Conservation (phyloP, 192 early-diverging fungal species). For the Coemansia sp. region DNA sequence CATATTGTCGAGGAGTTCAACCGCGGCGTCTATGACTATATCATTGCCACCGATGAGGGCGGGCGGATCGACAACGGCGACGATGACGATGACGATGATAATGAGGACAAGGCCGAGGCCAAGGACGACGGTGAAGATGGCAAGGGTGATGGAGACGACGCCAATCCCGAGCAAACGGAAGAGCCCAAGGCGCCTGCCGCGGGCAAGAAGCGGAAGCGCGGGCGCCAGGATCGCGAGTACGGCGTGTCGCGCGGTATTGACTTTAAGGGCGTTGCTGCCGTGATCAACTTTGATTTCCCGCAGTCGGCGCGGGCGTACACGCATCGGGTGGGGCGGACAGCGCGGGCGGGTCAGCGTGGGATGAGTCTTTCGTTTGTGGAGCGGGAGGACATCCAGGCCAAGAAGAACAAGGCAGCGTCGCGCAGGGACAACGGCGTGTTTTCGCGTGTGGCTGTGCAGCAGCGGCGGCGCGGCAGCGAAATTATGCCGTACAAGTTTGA, state of each 20-base stretch:
- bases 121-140: constrained; percentile 12
- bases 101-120: constrained; percentile 18
- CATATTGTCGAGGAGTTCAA: constrained; percentile 98
- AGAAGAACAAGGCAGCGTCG: neutral
- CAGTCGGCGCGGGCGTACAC: constrained; percentile 75
- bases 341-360: constrained; percentile 82
- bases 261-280: constrained; percentile 85
- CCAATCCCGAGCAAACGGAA: constrained; percentile 9
- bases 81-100: constrained; percentile 36
- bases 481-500: constrained; percentile 83
- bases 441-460: constrained; percentile 67
- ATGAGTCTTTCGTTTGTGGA: constrained; percentile 85
- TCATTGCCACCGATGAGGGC: constrained; percentile 92
- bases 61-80: constrained; percentile 63
- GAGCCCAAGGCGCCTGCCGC: constrained; percentile 21
- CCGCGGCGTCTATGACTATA: constrained; percentile 88
- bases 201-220: constrained; percentile 39
- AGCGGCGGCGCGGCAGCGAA: constrained; percentile 44
- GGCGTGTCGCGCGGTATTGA: constrained; percentile 96
- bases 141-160: neutral
- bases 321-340: constrained; percentile 93
- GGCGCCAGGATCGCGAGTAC: constrained; percentile 80
- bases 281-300: constrained; percentile 98
- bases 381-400: constrained; percentile 41
- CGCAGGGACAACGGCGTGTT: constrained; percentile 63